Evolutionary conservation across 495 filamentous ascomycete species (phyloP).

Genomic region (Diplogelasinospora grovesii): DNA sequence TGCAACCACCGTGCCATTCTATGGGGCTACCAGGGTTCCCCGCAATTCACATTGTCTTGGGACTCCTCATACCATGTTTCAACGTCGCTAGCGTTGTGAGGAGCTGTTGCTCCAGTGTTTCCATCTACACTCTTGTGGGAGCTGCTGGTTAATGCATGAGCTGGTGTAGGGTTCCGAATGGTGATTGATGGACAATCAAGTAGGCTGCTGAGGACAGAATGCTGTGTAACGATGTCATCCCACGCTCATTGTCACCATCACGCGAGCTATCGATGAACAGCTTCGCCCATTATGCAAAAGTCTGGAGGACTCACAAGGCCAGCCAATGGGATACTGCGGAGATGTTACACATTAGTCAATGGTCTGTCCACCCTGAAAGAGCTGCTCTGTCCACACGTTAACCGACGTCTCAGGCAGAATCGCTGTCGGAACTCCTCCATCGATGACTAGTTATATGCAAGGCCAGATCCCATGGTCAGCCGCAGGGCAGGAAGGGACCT

Average conservation of each 20-base stretch:
- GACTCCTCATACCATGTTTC: slow-evolving; percentile 4
- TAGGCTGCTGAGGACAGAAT: neutral
- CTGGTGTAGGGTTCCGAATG: neutral
- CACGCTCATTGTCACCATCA: neutral
- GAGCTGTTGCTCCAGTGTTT: too few species aligned
- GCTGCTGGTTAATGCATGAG: neutral
- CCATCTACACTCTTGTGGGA: neutral
- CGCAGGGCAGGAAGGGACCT: neutral
- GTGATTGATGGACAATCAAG: neutral
- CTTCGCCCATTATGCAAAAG: too few species aligned
- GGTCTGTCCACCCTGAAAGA: slow-evolving; percentile 7
- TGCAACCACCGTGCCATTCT: slow-evolving; percentile 7
- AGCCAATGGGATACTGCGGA: slow-evolving; percentile 23
- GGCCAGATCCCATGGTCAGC: neutral
- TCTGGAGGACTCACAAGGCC: too few species aligned
- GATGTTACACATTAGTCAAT: slow-evolving; percentile 18
- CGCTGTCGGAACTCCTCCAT: neutral
- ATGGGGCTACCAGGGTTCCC: slow-evolving; percentile 15
- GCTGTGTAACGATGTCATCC: neutral
- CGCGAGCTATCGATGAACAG: neutral
- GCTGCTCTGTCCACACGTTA: slow-evolving; percentile 1
- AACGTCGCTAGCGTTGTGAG: too few species aligned
- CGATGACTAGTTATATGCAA: slow-evolving; percentile 2
- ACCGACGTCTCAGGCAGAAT: slow-evolving; percentile 1
- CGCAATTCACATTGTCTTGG: slow-evolving; percentile 14